Evolutionary conservation across 345 rosid species (phyloP).

Genomic region (Moricandia moricandioides): DNA sequence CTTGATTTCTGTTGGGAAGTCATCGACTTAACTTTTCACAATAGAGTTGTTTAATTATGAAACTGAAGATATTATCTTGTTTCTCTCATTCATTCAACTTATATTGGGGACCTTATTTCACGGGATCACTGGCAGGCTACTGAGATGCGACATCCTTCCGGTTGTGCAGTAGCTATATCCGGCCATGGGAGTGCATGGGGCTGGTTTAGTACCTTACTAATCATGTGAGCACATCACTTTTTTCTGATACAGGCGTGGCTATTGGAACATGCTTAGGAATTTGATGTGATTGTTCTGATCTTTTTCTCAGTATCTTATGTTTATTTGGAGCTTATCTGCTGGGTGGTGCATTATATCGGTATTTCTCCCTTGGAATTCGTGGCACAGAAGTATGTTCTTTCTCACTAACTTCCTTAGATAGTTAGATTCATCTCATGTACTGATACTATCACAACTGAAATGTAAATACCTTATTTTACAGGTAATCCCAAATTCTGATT

Average conservation of each 20-base stretch:
- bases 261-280: not conserved
- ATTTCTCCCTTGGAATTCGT: constrained; percentile 60
- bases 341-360: constrained; percentile 71
- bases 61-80: not conserved
- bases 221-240: constrained; percentile 46
- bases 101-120: constrained; percentile 8
- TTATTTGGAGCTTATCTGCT: constrained; percentile 77
- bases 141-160: constrained; percentile 79
- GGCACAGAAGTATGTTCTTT: constrained; percentile 69
- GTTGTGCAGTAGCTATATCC: constrained; percentile 62
- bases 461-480: constrained; percentile 31
- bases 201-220: constrained; percentile 66
- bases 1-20: constrained; percentile 7
- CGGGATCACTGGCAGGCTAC: constrained; percentile 55
- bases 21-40: constrained; percentile 4
- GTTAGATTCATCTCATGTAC: constrained; percentile 3
- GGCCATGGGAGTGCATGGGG: constrained; percentile 70
- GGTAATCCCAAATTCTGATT: constrained; percentile 79
- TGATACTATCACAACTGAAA: not conserved
- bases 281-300: constrained; percentile 20
- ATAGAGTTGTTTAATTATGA: not conserved
- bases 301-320: constrained; percentile 61
- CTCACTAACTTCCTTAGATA: constrained; percentile 5
- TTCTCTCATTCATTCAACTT: not conserved
- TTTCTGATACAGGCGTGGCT: not conserved